Evolutionary conservation across 805 yeast genomes (phyloP), one percentile per base, ranked within the genome.

Genomic region (Millerago galiae): DNA sequence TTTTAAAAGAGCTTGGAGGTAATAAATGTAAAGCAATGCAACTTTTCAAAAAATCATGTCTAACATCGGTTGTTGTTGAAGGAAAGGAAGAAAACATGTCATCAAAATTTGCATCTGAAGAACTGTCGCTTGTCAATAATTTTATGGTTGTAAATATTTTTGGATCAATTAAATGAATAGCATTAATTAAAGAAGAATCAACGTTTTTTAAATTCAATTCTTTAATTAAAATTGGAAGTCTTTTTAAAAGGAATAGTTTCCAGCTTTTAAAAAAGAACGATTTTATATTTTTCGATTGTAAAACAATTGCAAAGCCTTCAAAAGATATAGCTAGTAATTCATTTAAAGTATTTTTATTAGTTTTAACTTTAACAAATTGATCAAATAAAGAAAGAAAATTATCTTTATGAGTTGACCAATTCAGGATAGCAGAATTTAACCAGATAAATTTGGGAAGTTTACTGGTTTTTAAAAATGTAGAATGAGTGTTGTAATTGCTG

Each of bases 31-130:
- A 45, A 30, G 67, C 64, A 12, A 71, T 60, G 44, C 77, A 63
- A 21, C 70, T 62, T 46, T 65, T 67, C n/a, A 75, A 52, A 40
- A 75, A 72, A 28, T 73, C 80, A 47, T 71, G 75, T 33, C 81
- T 64, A 4, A 74, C 62, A 51, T 74, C 80, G 11, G 61, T 56
- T 8, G 68, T 66, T 2, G 72, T 65, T 2, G 74, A 59, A 2
- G 78, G 72, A 45, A 68, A 70, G 13, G 75, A 68, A n/a, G 74
- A 66, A 47, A 75, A 75, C 60, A 75, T 63, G 41, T 74, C 77
- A 43, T 74, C 79, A 26, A 54, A 45, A 14, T 57, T 58, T 4
- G 60, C 47, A 31, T 46, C 50, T 4, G 39, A 21, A 3, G 54
- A 42, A 38, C 54, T 40, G 18, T 42, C 48, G 10, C 52, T 49